These are phyloP conservation scores for Ligustrum vulgare DNA, from an alignment of 257 asterid species.

Conservation along the genomic window DNA sequence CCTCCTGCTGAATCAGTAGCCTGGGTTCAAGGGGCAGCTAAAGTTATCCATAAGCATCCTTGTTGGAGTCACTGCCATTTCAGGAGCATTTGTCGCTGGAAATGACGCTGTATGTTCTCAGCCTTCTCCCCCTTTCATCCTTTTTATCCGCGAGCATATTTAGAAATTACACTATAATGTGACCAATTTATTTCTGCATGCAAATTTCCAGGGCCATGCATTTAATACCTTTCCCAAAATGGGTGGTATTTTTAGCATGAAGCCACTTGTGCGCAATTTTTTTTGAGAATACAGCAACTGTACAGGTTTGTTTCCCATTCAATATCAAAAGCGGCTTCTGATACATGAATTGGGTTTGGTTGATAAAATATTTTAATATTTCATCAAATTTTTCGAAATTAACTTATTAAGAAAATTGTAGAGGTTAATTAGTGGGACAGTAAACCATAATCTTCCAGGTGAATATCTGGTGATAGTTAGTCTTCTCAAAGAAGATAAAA, in stretches of 20 bases:
- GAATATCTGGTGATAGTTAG: neutral
- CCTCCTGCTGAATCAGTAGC: constrained; percentile 82
- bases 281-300: constrained; percentile 86
- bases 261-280: constrained; percentile 80
- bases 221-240: constrained; percentile 92
- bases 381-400: neutral
- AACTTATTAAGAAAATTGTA: neutral
- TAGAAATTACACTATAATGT: neutral
- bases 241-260: constrained; percentile 78
- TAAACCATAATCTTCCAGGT: neutral
- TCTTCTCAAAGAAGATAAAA: constrained; percentile 1
- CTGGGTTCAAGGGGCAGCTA: constrained; percentile 89
- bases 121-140: constrained; percentile 16
- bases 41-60: constrained; percentile 79
- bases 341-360: constrained; percentile 8
- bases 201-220: constrained; percentile 72
- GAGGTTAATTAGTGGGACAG: neutral
- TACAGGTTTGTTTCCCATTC: constrained; percentile 59
- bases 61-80: constrained; percentile 84
- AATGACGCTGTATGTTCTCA: constrained; percentile 79
- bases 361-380: neutral
- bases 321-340: constrained; percentile 12
- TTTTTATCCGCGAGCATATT: constrained; percentile 1
- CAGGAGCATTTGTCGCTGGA: constrained; percentile 97
- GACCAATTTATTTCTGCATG: neutral